phyloP scores from a whole-genome alignment of 2,329 filamentous ascomycete species.

The Aspergillus thermomutatus region DNA sequence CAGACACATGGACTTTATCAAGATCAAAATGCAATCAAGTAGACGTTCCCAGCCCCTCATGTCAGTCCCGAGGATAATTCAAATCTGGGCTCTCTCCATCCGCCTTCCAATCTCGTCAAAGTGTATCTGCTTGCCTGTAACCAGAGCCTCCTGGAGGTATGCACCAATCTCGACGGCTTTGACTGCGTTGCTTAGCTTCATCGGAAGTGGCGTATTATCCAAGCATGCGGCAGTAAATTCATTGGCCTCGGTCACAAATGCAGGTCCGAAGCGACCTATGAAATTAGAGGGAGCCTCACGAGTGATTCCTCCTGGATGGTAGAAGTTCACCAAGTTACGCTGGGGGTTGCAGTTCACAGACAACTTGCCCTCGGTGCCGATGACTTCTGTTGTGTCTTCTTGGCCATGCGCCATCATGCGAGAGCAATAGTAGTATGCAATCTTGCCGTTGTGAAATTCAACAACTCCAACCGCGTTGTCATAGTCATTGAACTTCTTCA shows the following conservation, averaged over 20 bases:
- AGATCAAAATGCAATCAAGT: too few relatives aligned
- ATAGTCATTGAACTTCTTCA: constrained; percentile 56
- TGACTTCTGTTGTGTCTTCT: constrained; percentile 65
- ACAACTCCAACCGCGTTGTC: constrained; percentile 64
- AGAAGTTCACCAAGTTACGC: constrained; percentile 57
- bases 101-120: constrained; percentile 56
- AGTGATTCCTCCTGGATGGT: constrained; percentile 52
- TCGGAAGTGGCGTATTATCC: constrained; percentile 53
- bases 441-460: constrained; percentile 62
- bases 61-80: background rate
- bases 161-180: constrained; percentile 57
- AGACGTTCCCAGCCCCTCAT: too few relatives aligned
- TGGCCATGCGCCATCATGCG: constrained; percentile 68
- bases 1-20: too few relatives aligned
- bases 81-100: constrained; percentile 30
- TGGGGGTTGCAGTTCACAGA: constrained; percentile 53
- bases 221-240: constrained; percentile 61
- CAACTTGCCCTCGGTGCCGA: constrained; percentile 64
- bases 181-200: constrained; percentile 57
- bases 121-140: constrained; percentile 53
- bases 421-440: constrained; percentile 62
- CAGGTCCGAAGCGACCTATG: constrained; percentile 62
- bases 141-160: constrained; percentile 56
- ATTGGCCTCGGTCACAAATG: constrained; percentile 63
- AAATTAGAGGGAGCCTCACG: constrained; percentile 61